Base-by-base conservation (phyloP, 352 stramenopile species). In the Pythium scleroteichum region DNA sequence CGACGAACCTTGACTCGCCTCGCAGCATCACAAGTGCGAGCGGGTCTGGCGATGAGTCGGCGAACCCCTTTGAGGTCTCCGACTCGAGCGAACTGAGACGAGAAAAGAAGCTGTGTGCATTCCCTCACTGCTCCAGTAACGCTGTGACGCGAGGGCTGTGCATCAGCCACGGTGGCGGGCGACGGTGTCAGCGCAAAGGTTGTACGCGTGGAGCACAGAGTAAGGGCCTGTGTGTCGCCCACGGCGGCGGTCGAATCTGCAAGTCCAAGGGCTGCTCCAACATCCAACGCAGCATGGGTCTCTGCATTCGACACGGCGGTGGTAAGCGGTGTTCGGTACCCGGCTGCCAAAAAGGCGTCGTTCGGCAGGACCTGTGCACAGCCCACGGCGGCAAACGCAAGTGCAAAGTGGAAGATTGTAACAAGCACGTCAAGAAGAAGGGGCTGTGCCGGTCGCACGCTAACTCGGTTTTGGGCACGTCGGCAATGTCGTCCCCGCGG, bases 381-480 rank as follows among this genome's bases (percentile, higher is more conserved):
- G 85, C 85, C 20, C 88, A 96, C 54, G 88, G 88, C 10, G 88
- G 83, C 58, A 93, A 93, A 62, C 81, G 82, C 66, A 93, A 93
- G 66, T 93, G 83, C 53, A 79, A 76, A 26, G 74, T 93, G 35
- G 74, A 84, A 4, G 79, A 90, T 23, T 93, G 83, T 77, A 90
- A 73, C 49, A 93, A 93, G 69, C 83, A 91, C 66, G 83, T 93
- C 44, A 93, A 93, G 76, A 93, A 92, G 76, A 88, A 88, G 73
- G 83, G 83, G 0, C 60, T 93, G 22, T 93, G 83, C 39, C 71
- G 83, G 9, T 86, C 83, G 39, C 83, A 93, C 51, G 83, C 83
- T 40, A 93, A 93, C 63, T 84, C 80, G 22, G 65, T 88, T 2
- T 46, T 71, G 19, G 62, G 62, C 3, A 39, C 61, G 13, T 62